Evolutionary conservation across 768 basidiomycete genomes (phyloP).

Genomic region (Kwoniella europaea): DNA sequence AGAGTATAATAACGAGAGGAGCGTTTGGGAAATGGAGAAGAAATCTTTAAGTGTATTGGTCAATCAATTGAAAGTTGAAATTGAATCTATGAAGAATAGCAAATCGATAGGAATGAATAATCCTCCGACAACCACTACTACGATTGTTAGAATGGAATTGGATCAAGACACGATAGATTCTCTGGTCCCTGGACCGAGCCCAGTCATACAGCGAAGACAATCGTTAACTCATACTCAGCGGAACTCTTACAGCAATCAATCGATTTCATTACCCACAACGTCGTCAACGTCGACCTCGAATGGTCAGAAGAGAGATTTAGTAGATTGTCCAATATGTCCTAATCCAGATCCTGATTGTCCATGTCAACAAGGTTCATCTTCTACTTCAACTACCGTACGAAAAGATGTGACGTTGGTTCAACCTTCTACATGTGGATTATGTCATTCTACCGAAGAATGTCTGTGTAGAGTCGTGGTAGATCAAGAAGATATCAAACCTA

Average conservation of each 20-base stretch:
- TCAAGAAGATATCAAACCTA: slow-evolving; percentile 27
- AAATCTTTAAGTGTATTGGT: slow-evolving; percentile 11
- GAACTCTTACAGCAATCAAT: too few relatives aligned
- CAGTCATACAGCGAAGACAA: slow-evolving; percentile 7
- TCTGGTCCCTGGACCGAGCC: slow-evolving; percentile 21
- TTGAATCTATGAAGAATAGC: slow-evolving; percentile 10
- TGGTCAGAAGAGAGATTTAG: slow-evolving; percentile 1
- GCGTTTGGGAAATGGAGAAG: slow-evolving; percentile 26
- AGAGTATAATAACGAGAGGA: slow-evolving; percentile 19
- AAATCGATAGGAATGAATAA: slow-evolving; percentile 11
- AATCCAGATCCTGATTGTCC: slow-evolving; percentile 54
- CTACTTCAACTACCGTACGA: slow-evolving; percentile 1
- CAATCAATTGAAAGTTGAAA: slow-evolving; percentile 8
- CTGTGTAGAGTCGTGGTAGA: slow-evolving; percentile 39
- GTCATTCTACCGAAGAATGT: slow-evolving; percentile 44
- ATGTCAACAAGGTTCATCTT: slow-evolving; percentile 39
- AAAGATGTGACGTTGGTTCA: slow-evolving; percentile 16
- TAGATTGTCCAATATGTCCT: slow-evolving; percentile 52
- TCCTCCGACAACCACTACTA: neutral
- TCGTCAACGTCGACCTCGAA: neutral
- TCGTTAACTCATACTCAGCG: neutral
- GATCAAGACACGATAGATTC: slow-evolving; percentile 25
- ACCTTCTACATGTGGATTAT: slow-evolving; percentile 41
- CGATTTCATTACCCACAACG: slow-evolving; percentile 6
- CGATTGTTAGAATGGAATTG: slow-evolving; percentile 29